Evolutionary conservation across 495 filamentous ascomycete genomes (phyloP).

Genomic region (Penicillium egyptiacum): DNA sequence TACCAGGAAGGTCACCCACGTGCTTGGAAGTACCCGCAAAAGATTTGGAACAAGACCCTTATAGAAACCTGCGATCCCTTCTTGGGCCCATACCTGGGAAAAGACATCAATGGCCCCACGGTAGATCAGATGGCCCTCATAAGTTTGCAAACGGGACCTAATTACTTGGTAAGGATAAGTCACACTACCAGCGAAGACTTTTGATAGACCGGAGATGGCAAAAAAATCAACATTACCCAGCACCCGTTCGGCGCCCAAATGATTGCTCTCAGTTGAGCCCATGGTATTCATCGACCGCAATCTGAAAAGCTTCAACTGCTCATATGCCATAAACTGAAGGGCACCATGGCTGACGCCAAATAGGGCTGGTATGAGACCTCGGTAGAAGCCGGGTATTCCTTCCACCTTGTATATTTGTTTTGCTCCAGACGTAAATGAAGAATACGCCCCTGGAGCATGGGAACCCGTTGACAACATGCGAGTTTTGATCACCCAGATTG

Average conservation of each 20-base stretch:
- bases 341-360: slow-evolving; percentile 94
- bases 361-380: slow-evolving; percentile 76
- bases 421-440: slow-evolving; percentile 68
- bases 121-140: slow-evolving; percentile 67
- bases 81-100: slow-evolving; percentile 68
- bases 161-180: slow-evolving; percentile 97
- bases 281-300: slow-evolving; percentile 12
- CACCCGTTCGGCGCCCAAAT: slow-evolving; percentile 20
- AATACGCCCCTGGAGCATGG: slow-evolving; percentile 73
- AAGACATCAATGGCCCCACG: slow-evolving; percentile 70
- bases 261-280: slow-evolving; percentile 5
- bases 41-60: slow-evolving; percentile 87
- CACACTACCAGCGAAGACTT: slow-evolving; percentile 78
- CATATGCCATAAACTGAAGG: slow-evolving; percentile 95
- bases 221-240: slow-evolving; percentile 77
- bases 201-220: slow-evolving; percentile 73
- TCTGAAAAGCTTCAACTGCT: slow-evolving; percentile 71
- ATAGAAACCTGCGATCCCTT: slow-evolving; percentile 86
- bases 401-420: slow-evolving; percentile 63
- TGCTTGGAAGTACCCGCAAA: slow-evolving; percentile 85
- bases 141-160: slow-evolving; percentile 81
- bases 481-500: slow-evolving; percentile 98
- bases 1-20: slow-evolving; percentile 96
- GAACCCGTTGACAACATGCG: slow-evolving; percentile 88
- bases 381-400: slow-evolving; percentile 76